Conservation (phyloP, 345 rosid genomes). For the Salix udensis region DNA sequence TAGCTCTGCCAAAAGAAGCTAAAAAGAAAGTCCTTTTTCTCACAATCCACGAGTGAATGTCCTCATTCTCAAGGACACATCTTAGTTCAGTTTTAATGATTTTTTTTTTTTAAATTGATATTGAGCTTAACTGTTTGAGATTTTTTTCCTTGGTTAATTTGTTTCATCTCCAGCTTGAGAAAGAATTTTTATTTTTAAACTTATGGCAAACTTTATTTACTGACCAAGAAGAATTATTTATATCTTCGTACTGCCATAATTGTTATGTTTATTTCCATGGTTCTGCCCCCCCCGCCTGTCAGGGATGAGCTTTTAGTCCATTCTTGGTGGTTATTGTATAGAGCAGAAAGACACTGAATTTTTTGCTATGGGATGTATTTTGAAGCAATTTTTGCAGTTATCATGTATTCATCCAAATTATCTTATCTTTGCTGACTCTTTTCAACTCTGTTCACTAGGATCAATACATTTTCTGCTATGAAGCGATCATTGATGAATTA, state of each 20-base stretch:
- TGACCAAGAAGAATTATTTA: not conserved
- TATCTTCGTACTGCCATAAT: not conserved
- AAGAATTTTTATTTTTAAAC: too few relatives aligned
- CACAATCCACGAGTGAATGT: too few relatives aligned
- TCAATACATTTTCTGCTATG: slow-evolving; percentile 76
- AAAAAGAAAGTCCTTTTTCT: too few relatives aligned
- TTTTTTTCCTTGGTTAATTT: too few relatives aligned
- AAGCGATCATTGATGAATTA: slow-evolving; percentile 64
- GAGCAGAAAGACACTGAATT: not conserved
- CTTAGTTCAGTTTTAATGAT: not conserved
- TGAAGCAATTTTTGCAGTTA: not conserved
- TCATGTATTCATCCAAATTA: too few relatives aligned
- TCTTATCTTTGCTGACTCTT: not conserved
- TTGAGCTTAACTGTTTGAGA: too few relatives aligned
- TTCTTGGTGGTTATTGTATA: not conserved
- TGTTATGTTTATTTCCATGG: not conserved
- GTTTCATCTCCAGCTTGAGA: too few relatives aligned
- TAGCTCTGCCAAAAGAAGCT: not conserved
- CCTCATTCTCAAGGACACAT: not conserved
- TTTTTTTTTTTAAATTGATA: not conserved
- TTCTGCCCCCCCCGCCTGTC: not conserved
- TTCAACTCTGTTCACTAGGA: slow-evolving; percentile 38
- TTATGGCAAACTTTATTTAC: too few relatives aligned
- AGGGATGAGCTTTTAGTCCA: not conserved
- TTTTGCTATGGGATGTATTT: not conserved